A percentile compares a stretch with the other conserved stretches of the same genome.
These are phyloP conservation scores for Diaporthe amygdali DNA, from an alignment of 2,329 filamentous ascomycete genomes.

Conservation along the genomic window DNA sequence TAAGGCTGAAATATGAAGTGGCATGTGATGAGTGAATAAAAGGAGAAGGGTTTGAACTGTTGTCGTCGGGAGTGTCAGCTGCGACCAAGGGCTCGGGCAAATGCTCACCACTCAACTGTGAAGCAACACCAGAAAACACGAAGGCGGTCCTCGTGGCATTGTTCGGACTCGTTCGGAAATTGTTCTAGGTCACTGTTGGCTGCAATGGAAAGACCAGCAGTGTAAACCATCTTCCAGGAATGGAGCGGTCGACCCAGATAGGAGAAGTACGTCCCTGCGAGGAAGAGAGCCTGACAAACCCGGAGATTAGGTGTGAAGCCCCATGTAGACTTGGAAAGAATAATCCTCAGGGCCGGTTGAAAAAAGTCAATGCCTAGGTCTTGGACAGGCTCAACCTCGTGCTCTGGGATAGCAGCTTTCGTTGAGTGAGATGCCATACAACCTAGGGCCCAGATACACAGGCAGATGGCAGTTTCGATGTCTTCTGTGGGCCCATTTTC, in stretches of 20 bases:
- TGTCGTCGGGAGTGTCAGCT: neutral
- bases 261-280: slow-evolving; percentile 43
- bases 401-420: neutral
- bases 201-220: slow-evolving; percentile 31
- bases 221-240: slow-evolving; percentile 39
- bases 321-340: slow-evolving; percentile 39
- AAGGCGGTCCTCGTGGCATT: slow-evolving; percentile 50
- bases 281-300: slow-evolving; percentile 40
- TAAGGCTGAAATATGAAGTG: neutral
- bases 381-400: slow-evolving; percentile 25
- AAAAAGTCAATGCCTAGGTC: slow-evolving; percentile 39
- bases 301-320: slow-evolving; percentile 36
- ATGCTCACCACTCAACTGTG: slow-evolving; percentile 69
- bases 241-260: slow-evolving; percentile 43
- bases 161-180: neutral
- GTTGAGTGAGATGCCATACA: slow-evolving; percentile 28
- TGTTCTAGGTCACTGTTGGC: neutral
- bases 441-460: slow-evolving; percentile 43
- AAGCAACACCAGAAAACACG: slow-evolving; percentile 76
- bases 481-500: slow-evolving; percentile 32
- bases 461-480: slow-evolving; percentile 39
- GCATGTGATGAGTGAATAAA: neutral
- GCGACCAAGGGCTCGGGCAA: too few species aligned
- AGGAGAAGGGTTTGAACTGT: neutral
- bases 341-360: slow-evolving; percentile 40